Percentiles rank a stretch among this genome's conserved stretches.
These are phyloP conservation scores for Leccinum disarticulatum DNA, from an alignment of 768 basidiomycete genomes.

Conservation along the genomic window DNA sequence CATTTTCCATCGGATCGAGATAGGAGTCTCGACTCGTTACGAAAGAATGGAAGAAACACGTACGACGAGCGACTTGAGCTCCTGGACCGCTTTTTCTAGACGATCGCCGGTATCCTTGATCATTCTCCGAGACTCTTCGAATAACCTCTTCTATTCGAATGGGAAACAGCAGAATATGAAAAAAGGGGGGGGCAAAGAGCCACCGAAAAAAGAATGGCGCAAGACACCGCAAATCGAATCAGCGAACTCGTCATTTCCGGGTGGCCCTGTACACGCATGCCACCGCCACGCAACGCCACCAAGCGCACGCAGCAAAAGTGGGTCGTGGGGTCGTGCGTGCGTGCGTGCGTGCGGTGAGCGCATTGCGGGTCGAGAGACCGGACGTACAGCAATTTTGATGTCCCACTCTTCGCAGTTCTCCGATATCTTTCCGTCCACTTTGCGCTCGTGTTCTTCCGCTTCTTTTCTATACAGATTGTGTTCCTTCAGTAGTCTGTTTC, in stretches of 20 bases:
- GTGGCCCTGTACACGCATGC: slow-evolving; percentile 20
- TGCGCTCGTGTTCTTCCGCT: slow-evolving; percentile 53
- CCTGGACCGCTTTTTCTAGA: slow-evolving; percentile 59
- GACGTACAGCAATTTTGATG: slow-evolving; percentile 68
- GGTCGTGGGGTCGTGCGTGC: neutral
- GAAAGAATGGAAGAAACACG: slow-evolving; percentile 34
- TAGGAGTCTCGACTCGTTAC: slow-evolving; percentile 18
- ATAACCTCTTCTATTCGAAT: slow-evolving; percentile 52
- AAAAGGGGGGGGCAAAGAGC: slow-evolving; percentile 8
- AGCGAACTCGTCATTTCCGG: slow-evolving; percentile 28
- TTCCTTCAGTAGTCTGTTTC: slow-evolving; percentile 65
- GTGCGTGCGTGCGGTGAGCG: neutral
- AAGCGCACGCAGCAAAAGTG: slow-evolving; percentile 17
- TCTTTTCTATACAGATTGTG: slow-evolving; percentile 64
- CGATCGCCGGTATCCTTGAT: slow-evolving; percentile 62
- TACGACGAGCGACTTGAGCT: slow-evolving; percentile 68
- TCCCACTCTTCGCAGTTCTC: slow-evolving; percentile 74
- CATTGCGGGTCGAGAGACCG: slow-evolving; percentile 9
- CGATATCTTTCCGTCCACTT: slow-evolving; percentile 60
- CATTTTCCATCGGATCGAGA: slow-evolving; percentile 1
- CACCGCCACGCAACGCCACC: slow-evolving; percentile 9
- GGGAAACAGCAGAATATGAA: neutral
- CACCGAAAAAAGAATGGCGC: slow-evolving; percentile 13
- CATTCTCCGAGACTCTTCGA: slow-evolving; percentile 83
- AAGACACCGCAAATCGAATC: slow-evolving; percentile 16